Evolutionary conservation across 805 yeast species (phyloP), one percentile per base, ranked within the genome.

Genomic region (Metschnikowia borealis): DNA sequence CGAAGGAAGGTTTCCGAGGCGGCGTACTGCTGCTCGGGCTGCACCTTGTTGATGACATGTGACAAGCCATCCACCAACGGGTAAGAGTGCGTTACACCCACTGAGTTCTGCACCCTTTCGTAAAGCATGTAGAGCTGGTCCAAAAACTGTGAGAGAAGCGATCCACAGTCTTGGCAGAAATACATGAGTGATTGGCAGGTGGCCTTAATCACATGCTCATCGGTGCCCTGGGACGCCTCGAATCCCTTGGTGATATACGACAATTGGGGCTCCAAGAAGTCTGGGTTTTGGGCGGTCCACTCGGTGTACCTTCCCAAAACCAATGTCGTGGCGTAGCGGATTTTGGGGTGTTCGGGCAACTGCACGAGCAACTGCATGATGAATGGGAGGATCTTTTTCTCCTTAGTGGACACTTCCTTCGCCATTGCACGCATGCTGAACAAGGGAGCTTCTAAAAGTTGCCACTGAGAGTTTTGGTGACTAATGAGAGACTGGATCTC

Each of bases 271-370:
- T 88, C 94, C 52, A 95, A 73, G 59, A 76, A 85, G 54, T 87
- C 85, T 4, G 96, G 90, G 67, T 94, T 95, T 57, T 82, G 78
- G 3, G 90, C 74, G 0, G 98, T 89, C 97, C 99, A 94, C 69
- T 87, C 89, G 1, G 98, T 88, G 66, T 94, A 94, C 60, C 99
- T 78, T n/a, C 99, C 98, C 38, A 94, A 71, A 1, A 94, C 96
- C 62, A 94, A 75, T 0, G 96, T 89, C 1, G 96, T 90, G 6
- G 98, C 95, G 63, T 92, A 94, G 65, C 96, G 78, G 46, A 94
- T 82, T 63, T 89, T 88, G 18, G 86, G 83, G 62, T 89, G 90
- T 57, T 88, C 92, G 0, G 97, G 96, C 48, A 89, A 71, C 61
- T 78, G 83, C 32, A 83, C 77, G 34, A 88, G 71, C 53, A 76